Conservation (phyloP, 1,139 yeast species). For the Pichia sp. region DNA sequence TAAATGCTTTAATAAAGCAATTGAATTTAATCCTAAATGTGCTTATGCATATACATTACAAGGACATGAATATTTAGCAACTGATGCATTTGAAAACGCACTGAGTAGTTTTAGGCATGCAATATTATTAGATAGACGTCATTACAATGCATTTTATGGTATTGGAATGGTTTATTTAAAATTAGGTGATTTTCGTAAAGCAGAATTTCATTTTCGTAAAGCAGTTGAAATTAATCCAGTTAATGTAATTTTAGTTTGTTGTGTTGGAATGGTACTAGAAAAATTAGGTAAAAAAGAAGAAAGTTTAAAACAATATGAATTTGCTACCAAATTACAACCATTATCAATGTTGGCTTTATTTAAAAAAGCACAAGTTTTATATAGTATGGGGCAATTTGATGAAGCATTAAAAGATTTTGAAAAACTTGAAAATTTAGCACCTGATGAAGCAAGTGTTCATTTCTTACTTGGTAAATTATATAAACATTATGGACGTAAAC, state of each 20-base stretch:
- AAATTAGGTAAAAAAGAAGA: slow-evolving; percentile 60
- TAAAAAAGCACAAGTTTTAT: slow-evolving; percentile 79
- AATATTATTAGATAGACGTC: slow-evolving; percentile 68
- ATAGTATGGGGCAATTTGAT: slow-evolving; percentile 62
- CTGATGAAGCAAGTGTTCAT: slow-evolving; percentile 93
- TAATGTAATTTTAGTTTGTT: slow-evolving; percentile 83
- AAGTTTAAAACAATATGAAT: slow-evolving; percentile 77
- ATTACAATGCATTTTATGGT: slow-evolving; percentile 93
- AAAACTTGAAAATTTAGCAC: slow-evolving; percentile 65
- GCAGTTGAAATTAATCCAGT: slow-evolving; percentile 88
- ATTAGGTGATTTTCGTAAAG: slow-evolving; percentile 75
- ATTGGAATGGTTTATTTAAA: slow-evolving; percentile 92
- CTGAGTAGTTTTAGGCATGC: slow-evolving; percentile 78
- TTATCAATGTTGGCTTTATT: slow-evolving; percentile 80
- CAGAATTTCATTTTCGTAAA: slow-evolving; percentile 80
- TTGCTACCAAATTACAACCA: slow-evolving; percentile 83
- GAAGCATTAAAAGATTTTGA: slow-evolving; percentile 74
- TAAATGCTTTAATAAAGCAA: slow-evolving; percentile 77
- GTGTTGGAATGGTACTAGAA: slow-evolving; percentile 92
- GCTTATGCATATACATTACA: slow-evolving; percentile 88
- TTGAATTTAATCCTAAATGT: slow-evolving; percentile 53
- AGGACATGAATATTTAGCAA: slow-evolving; percentile 88
- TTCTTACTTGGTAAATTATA: slow-evolving; percentile 83
- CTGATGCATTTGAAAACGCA: slow-evolving; percentile 89
- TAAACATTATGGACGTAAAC: slow-evolving; percentile 67